Evolutionary conservation across 768 basidiomycete species (phyloP), one percentile per base, ranked within the genome.

Genomic region (Psilocybe sp.): DNA sequence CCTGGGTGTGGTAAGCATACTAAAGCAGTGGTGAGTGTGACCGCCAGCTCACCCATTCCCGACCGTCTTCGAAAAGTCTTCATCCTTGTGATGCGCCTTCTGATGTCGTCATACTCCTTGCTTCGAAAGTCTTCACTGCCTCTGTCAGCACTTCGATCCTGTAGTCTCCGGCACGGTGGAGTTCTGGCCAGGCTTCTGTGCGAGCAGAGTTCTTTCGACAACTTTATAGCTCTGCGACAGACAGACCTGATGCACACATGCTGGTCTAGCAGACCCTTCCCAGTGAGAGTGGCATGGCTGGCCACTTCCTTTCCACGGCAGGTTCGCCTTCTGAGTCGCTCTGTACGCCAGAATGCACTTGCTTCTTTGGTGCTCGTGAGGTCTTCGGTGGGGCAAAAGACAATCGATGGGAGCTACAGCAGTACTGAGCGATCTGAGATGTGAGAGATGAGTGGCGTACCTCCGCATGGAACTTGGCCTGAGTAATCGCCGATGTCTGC

Each of bases 11-110:
- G 18, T 34, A 15, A 50, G n/a, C 4, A 12, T 1, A 31, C n/a
- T n/a, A n/a, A n/a, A n/a, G n/a, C n/a, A n/a, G 13, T 37, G n/a
- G 14, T 5, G 15, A 15, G 13, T 11, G 12, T n/a, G n/a, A n/a
- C n/a, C n/a, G n/a, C n/a, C n/a, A n/a, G 46, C 44, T 11, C 43
- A 54, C 53, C 53, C 49, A 54, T 50, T 45, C 2, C 53, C 53
- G 10, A 44, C 12, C 3, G 1, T 2, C 40, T 37, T 41, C 15
- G 32, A 20, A 31, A 15, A 58, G 1, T 35, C 37, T 11, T 50
- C 49, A 44, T 54, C 53, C 12, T 28, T 40, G 20, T 19, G 19
- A 50, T 19, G 2, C 43, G 43, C 12, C 9, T 2, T 2, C 36
- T 8, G n/a, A 48, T 31, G 16, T 46, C 42, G 4, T 9, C n/a